Base-by-base conservation (phyloP, 2,329 filamentous ascomycete genomes). In the Basipetospora chlamydospora region DNA sequence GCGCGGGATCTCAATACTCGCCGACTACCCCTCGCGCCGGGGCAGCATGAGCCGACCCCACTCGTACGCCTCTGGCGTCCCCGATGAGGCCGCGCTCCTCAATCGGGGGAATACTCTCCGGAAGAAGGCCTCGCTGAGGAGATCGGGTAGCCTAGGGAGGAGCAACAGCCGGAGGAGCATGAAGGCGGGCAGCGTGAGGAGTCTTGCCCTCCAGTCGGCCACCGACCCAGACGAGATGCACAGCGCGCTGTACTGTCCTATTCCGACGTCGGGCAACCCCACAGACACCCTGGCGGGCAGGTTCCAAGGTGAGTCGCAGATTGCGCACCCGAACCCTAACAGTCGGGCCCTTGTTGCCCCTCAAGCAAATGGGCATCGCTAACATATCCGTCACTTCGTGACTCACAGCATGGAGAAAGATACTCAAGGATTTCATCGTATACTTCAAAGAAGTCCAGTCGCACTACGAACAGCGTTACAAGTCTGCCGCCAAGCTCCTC, bases 371-470 rank as follows among this genome's bases (percentile, higher is more conserved):
- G n/a, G n/a, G n/a, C n/a, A n/a, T n/a, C n/a, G n/a, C n/a, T n/a
- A n/a, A n/a, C n/a, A n/a, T n/a, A n/a, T n/a, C n/a, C n/a, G n/a
- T n/a, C n/a, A n/a, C n/a, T 15, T 3, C 3, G 17, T 5, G 21
- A 4, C 30, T 28, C 30, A 38, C 47, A 92, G 86, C 82, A 35
- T 98, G 90, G 90, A 76, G 90, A 48, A 94, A 93, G 62, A 71
- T 95, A 11, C 70, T 98, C 37, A 96, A 96, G 55, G 87, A 95
- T 46, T 67, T 96, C 30, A 94, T 96, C 45, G 64, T 81, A 39
- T 96, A 94, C 56, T 96, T 95, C 55, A 78, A 84, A 48, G 90
- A 96, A 55, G 77, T 96, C 32, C 85, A 94, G 52, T 72, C 71
- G 35, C 83, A 87, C 33, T 95, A 95, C 56, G 88, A 98, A 51